Base-by-base conservation (phyloP, 306 rosid species). In the Cotoneaster glaucophyllus region DNA sequence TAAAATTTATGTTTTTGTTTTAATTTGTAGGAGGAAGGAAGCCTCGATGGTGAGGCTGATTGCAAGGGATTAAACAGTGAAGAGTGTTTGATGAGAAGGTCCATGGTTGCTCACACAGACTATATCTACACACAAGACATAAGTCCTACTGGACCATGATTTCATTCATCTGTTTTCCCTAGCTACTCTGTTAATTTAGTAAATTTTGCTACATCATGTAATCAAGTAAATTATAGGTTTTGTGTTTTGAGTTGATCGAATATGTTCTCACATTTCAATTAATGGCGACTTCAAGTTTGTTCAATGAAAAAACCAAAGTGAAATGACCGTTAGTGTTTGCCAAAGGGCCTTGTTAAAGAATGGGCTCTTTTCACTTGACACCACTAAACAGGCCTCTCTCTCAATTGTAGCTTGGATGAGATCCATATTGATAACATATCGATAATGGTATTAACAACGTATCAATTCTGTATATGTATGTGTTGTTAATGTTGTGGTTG, bases 71-170 rank as follows among this genome's bases (percentile, higher is more conserved):
- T 71, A 25, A 82, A 66, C 77, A 82, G 56, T 24, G 83, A 73
- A 59, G 86, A 87, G 9, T 89, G 93, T 64, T 59, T 85, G 79
- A 77, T 73, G 63, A 83, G 80, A 80, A 73, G 83, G 80, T 69
- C 89, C 57, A 56, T 82, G 87, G 73, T 69, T 78, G 87, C 89
- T 78, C 86, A 87, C 39, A 80, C 84, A n/a, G 93, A 89, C 73
- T 87, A 89, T 64, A 86, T 89, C 68, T 87, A 87, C 79, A 87
- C 93, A 48, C 89, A 87, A 76, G 87, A 77, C 64, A 58, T 76
- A 70, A 74, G 52, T 48, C 19, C 69, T 19, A 43, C 58, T 48
- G 84, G 74, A 11, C 88, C 85, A 66, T 85, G 78, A 86, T 67
- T 24, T 11, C 4, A 25, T 50, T 2, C 8, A 43, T n/a, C 17